Evolutionary conservation across 1,139 yeast genomes (phyloP), one percentile per base, ranked within the genome.

Genomic region (Suhomyces bolitotheri): DNA sequence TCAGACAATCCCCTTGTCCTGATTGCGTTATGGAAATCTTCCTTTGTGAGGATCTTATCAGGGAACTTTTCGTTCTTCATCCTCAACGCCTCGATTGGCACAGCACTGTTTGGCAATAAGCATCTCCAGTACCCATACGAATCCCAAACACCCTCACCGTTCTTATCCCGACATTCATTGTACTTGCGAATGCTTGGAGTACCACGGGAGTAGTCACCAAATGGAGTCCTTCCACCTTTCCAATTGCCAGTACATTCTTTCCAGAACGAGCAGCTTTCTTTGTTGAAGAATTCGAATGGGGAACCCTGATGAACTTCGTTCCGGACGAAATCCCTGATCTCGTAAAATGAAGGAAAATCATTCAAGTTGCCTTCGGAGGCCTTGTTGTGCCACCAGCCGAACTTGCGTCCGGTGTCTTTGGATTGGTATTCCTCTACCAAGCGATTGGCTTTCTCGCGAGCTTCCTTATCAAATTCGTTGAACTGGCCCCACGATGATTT

Each of bases 111-210:
- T 19, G 95, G 95, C 61, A 89, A 84, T 36, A 89, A 64, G 60
- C 97, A 89, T 51, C 89, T 73, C 96, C 96, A 89, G 57, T 79
- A 74, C 0, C 96, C 96, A 28, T 73, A 66, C 13, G 77, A 63
- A 50, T 85, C 92, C 95, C 96, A 89, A 7, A 80, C 79, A 1
- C 87, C 75, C 12, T 73, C 65, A 1, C 97, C 97, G 4, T 78
- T 62, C 30, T 73, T 66, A 21, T 74, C 74, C 50, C 73, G 51
- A 56, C 97, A 89, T 28, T 76, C 71, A 40, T 75, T 69, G 55
- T 81, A 86, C 43, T 76, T 73, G 33, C 73, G 61, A 1, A 74
- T 63, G 1, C 82, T 68, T 2, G 97, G 96, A 7, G 76, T 70
- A 7, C 80, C 80, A 44, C 67, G 74, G 2, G 83, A 72, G 54